Conservation (phyloP, 2,329 filamentous ascomycete species). For the Leptographium wingfieldii region DNA sequence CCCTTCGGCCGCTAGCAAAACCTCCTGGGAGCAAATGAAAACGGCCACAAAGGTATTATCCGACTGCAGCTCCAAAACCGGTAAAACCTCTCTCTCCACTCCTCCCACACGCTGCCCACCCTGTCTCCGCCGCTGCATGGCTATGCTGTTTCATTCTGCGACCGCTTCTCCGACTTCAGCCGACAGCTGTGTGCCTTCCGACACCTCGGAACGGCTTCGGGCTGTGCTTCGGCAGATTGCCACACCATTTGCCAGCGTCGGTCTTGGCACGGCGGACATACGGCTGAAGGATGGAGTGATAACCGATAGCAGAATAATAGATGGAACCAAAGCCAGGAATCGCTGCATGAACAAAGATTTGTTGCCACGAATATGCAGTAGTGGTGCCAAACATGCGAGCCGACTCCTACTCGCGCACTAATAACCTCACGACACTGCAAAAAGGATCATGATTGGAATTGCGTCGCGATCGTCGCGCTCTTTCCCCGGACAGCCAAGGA, state of each 20-base stretch:
- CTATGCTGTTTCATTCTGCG: not conserved
- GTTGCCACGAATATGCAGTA: not conserved
- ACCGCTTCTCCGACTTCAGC: slow-evolving; percentile 5
- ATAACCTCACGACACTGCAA: not conserved
- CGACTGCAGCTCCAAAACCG: not conserved
- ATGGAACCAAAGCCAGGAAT: not conserved
- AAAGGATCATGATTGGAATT: not conserved
- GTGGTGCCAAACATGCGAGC: not conserved
- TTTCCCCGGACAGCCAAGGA: not conserved
- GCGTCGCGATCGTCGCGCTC: not conserved
- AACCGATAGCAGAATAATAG: not conserved
- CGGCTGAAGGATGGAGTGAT: not conserved
- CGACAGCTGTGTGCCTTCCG: not conserved
- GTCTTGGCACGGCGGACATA: slow-evolving; percentile 3
- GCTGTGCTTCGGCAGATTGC: slow-evolving; percentile 1
- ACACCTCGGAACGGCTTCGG: slow-evolving; percentile 4
- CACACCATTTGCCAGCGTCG: not conserved
- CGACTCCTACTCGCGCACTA: not conserved
- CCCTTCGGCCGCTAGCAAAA: slow-evolving; percentile 1
- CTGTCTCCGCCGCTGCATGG: not conserved
- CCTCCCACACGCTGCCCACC: not conserved
- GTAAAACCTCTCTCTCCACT: not conserved
- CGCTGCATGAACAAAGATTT: not conserved
- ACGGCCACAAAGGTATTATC: not conserved
- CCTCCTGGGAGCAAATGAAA: not conserved